Percentiles rank a stretch among this genome's conserved stretches.
These are phyloP conservation scores for Ustilago trichophora DNA, from an alignment of 1,284 basidiomycete genomes.

Conservation along the genomic window DNA sequence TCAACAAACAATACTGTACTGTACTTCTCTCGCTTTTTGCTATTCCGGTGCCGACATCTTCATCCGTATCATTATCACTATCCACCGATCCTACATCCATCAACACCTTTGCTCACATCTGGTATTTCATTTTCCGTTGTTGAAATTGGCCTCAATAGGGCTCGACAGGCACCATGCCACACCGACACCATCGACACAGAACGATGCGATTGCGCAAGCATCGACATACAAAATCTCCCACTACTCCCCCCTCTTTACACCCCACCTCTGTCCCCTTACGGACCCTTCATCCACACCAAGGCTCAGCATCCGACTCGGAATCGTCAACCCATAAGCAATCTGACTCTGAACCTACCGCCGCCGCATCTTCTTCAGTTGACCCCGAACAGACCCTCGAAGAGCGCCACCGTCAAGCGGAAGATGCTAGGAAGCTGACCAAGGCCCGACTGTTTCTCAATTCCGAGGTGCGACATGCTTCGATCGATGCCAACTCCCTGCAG, in stretches of 20 bases:
- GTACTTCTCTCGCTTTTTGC: no score
- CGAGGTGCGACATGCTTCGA: slow-evolving; percentile 18
- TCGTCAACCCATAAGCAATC: slow-evolving; percentile 14
- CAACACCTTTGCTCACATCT: no score
- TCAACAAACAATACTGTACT: no score
- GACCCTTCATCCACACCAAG: not conserved
- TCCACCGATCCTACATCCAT: no score
- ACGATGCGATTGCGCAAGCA: slow-evolving; percentile 37
- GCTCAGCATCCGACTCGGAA: slow-evolving; percentile 14
- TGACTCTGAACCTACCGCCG: no score
- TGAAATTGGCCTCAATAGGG: no score
- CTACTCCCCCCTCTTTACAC: not conserved
- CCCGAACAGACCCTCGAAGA: slow-evolving; percentile 9
- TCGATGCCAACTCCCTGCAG: not conserved
- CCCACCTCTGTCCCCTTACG: not conserved
- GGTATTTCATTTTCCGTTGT: no score
- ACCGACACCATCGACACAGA: slow-evolving; percentile 24
- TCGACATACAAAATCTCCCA: not conserved
- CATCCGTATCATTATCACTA: no score
- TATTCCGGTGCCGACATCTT: no score
- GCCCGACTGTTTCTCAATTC: slow-evolving; percentile 28
- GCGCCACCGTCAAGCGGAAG: slow-evolving; percentile 7
- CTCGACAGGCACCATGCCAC: slow-evolving; percentile 7
- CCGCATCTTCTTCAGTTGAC: not conserved
- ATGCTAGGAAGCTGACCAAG: slow-evolving; percentile 29